Evolutionary conservation across 2,329 filamentous ascomycete genomes (phyloP).

Genomic region (Fusarium haematococcum): DNA sequence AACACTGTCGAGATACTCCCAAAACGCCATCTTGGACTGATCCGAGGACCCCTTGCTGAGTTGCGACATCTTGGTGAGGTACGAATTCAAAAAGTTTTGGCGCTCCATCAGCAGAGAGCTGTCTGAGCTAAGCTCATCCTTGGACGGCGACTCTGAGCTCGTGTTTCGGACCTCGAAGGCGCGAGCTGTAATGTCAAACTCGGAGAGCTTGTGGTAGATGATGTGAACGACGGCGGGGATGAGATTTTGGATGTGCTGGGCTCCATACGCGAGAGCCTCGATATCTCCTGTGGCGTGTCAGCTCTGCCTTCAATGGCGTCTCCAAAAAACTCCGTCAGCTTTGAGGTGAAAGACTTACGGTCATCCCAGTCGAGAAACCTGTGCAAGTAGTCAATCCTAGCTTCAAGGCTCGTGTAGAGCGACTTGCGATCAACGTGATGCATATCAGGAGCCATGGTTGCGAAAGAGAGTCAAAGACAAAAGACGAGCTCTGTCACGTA

Average conservation of each 20-base stretch:
- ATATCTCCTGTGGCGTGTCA: conserved; percentile 4
- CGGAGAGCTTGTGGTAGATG: conserved; percentile 28
- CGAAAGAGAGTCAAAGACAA: not conserved
- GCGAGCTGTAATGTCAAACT: conserved; percentile 28
- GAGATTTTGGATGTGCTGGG: conserved; percentile 24
- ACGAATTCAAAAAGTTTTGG: conserved; percentile 22
- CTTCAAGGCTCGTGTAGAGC: conserved; percentile 26
- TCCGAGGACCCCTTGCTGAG: conserved; percentile 18
- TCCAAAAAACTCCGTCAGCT: not conserved
- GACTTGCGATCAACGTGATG: conserved; percentile 27
- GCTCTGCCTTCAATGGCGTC: not conserved
- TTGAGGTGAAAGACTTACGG: not conserved
- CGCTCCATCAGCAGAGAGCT: conserved; percentile 12
- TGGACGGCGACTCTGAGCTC: conserved; percentile 12
- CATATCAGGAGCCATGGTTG: not conserved
- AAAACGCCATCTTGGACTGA: conserved; percentile 25
- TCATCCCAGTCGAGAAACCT: conserved; percentile 25
- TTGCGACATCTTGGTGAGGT: conserved; percentile 23
- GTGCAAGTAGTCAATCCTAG: conserved; percentile 24
- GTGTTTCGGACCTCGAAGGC: conserved; percentile 23
- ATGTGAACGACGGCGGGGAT: conserved; percentile 25
- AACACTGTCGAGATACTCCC: conserved; percentile 29
- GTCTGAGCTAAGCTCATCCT: conserved; percentile 3
- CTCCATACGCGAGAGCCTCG: conserved; percentile 21
- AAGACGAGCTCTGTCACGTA: not conserved